Evolutionary conservation across 2,329 filamentous ascomycete genomes (phyloP).

Genomic region (Alternaria metachromatica): DNA sequence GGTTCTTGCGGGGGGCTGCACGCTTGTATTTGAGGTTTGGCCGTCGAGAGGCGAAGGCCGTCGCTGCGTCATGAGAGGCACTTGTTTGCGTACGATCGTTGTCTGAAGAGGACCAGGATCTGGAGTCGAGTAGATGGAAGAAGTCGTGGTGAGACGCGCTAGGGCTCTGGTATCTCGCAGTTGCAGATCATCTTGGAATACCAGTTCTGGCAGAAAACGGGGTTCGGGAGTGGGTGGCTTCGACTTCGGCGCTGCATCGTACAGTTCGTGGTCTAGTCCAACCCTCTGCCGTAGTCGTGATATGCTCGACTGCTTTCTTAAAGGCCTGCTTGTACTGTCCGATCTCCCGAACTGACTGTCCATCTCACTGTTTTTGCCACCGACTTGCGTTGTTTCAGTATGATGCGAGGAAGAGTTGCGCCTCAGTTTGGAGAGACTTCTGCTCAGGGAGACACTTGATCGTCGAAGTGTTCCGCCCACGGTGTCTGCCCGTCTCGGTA

Average conservation of each 20-base stretch:
- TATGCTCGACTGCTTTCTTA: conserved; percentile 26
- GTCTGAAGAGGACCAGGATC: not conserved
- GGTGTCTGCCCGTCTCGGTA: conserved; percentile 37
- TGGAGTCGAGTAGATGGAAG: conserved; percentile 9
- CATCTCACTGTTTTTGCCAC: conserved; percentile 4
- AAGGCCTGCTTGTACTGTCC: conserved; percentile 7
- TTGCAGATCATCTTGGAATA: conserved; percentile 4
- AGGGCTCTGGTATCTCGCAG: not conserved
- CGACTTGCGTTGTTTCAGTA: conserved; percentile 15
- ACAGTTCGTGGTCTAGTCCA: conserved; percentile 15
- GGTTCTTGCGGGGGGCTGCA: conserved; percentile 16
- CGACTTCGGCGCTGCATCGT: not conserved
- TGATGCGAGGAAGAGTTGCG: conserved; percentile 25
- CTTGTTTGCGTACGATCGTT: not conserved
- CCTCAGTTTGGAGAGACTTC: conserved; percentile 33
- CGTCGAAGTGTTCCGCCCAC: conserved; percentile 30
- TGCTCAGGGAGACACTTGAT: conserved; percentile 36
- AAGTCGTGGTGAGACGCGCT: conserved; percentile 8
- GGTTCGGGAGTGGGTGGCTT: conserved; percentile 2
- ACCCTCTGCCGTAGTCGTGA: conserved; percentile 26
- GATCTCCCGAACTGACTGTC: not conserved
- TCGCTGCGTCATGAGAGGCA: not conserved
- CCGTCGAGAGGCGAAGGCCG: not conserved
- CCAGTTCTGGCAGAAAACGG: not conserved
- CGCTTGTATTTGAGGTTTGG: not conserved